Evolutionary conservation across 1,284 basidiomycete genomes (phyloP).

Genomic region (Cutaneotrichosporon arboriforme): DNA sequence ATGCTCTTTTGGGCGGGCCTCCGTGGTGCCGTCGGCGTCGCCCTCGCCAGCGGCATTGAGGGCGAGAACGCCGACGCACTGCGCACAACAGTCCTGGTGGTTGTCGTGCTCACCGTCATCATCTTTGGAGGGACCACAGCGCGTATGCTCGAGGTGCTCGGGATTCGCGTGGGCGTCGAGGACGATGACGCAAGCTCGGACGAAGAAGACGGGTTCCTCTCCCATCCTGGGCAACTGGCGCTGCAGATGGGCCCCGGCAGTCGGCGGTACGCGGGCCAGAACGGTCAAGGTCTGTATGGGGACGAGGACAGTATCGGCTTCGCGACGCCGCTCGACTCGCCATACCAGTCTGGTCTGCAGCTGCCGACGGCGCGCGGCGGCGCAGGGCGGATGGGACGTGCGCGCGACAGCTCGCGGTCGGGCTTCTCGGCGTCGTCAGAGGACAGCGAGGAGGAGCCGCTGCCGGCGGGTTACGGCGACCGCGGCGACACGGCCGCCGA

Average conservation of each 20-base stretch:
- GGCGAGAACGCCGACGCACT: conserved; percentile 86
- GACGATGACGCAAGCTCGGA: conserved; percentile 77
- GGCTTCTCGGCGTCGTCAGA: conserved; percentile 43
- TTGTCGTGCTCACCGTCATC: conserved; percentile 91
- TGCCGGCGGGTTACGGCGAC: conserved; percentile 52
- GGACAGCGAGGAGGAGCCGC: conserved; percentile 70
- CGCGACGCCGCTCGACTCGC: conserved; percentile 26
- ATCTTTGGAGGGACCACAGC: conserved; percentile 95
- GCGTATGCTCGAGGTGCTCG: conserved; percentile 94
- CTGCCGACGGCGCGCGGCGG: conserved; percentile 9
- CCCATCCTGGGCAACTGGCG: conserved; percentile 36
- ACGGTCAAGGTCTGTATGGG: conserved; percentile 36
- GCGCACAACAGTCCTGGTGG: conserved; percentile 88
- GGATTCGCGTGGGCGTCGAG: conserved; percentile 91
- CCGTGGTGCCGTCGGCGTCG: conserved; percentile 93
- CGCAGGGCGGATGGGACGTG: not conserved
- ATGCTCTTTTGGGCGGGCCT: conserved; percentile 99
- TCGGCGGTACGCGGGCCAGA: conserved; percentile 40
- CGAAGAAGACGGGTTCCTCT: conserved; percentile 55
- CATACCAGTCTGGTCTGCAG: conserved; percentile 10
- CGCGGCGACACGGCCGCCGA: conserved; percentile 53
- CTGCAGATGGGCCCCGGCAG: conserved; percentile 37
- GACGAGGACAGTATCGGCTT: conserved; percentile 31
- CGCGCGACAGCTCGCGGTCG: conserved; percentile 23
- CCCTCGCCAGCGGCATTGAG: conserved; percentile 89